phyloP scores from a whole-genome alignment of 768 basidiomycete genomes.

The Xerocomus potaroensis region DNA sequence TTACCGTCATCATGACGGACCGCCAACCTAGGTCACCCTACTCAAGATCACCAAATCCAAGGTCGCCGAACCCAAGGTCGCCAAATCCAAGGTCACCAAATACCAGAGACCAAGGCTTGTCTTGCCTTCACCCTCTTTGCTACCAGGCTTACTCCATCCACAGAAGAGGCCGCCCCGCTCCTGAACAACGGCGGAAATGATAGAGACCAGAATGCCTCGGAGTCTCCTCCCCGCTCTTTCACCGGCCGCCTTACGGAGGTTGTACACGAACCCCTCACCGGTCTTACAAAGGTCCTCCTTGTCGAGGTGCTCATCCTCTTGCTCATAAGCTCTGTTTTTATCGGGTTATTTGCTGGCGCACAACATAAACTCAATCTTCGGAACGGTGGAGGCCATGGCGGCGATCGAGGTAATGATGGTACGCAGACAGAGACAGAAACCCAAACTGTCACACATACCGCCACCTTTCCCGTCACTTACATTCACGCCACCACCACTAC shows the following conservation, averaged over 20 bases:
- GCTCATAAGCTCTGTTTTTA: slow-evolving; percentile 80
- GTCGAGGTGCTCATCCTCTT: slow-evolving; percentile 72
- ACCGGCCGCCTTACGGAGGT: slow-evolving; percentile 42
- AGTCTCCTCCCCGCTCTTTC: slow-evolving; percentile 29
- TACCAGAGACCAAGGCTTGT: slow-evolving; percentile 54
- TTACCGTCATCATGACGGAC: slow-evolving; percentile 49
- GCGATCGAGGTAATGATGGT: slow-evolving; percentile 30
- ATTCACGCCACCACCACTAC: slow-evolving; percentile 34
- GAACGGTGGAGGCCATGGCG: slow-evolving; percentile 28
- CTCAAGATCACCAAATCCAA: slow-evolving; percentile 37
- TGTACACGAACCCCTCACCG: slow-evolving; percentile 74
- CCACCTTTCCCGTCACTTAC: slow-evolving; percentile 28
- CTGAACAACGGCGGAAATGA: slow-evolving; percentile 48
- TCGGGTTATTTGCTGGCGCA: slow-evolving; percentile 89
- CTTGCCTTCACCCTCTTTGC: not conserved
- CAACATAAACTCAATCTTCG: slow-evolving; percentile 68
- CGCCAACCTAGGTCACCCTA: slow-evolving; percentile 51
- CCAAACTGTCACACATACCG: slow-evolving; percentile 30
- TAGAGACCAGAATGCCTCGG: slow-evolving; percentile 31
- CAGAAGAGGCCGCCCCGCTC: slow-evolving; percentile 63
- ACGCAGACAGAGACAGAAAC: slow-evolving; percentile 33
- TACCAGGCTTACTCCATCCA: slow-evolving; percentile 1
- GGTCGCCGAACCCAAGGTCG: slow-evolving; percentile 1
- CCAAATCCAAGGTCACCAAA: slow-evolving; percentile 42
- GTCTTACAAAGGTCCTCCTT: slow-evolving; percentile 79